A percentile compares a stretch with the other conserved stretches of the same genome.
Conservation (phyloP, 2,329 filamentous ascomycete genomes). For the Claviceps pazoutovae region DNA sequence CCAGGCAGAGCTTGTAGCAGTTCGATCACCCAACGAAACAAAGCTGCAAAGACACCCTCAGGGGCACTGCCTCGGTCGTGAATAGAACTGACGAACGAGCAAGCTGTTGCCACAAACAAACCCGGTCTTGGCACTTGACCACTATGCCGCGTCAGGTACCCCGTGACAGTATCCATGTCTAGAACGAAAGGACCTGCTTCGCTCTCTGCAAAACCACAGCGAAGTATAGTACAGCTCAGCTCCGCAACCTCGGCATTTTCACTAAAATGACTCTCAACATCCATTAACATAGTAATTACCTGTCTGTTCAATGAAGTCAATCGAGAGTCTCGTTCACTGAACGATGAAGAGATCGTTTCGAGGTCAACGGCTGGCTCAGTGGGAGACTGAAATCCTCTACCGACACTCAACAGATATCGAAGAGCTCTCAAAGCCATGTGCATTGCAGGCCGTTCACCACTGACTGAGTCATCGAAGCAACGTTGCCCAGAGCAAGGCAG, state of each 20-base stretch:
- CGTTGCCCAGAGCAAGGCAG: constrained; percentile 13
- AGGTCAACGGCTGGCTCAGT: constrained; percentile 55
- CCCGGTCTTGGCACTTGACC: constrained; percentile 53
- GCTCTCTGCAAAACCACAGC: constrained; percentile 61
- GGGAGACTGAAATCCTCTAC: constrained; percentile 56
- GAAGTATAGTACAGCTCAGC: constrained; percentile 55
- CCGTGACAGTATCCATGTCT: constrained; percentile 47
- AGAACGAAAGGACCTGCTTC: constrained; percentile 68
- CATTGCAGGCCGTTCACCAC: constrained; percentile 32
- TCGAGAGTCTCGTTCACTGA: constrained; percentile 6
- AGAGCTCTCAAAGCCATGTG: constrained; percentile 43
- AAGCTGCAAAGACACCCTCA: constrained; percentile 34
- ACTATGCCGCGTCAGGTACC: constrained; percentile 47
- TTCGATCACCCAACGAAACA: constrained; percentile 48
- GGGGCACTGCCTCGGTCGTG: constrained; percentile 28
- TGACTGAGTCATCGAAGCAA: constrained; percentile 16
- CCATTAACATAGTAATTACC: constrained; percentile 32
- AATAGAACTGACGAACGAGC: constrained; percentile 52
- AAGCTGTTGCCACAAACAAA: constrained; percentile 55
- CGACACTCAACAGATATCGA: constrained; percentile 55
- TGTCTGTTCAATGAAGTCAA: constrained; percentile 26
- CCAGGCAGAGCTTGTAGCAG: constrained; percentile 49
- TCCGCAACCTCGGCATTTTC: constrained; percentile 55
- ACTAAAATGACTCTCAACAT: constrained; percentile 38
- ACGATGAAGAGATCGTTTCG: constrained; percentile 30